A percentile compares a stretch with the other conserved stretches of the same genome.
Evolutionary conservation across 352 stramenopile species (phyloP).

Genomic region (Phytophthora rubi): DNA sequence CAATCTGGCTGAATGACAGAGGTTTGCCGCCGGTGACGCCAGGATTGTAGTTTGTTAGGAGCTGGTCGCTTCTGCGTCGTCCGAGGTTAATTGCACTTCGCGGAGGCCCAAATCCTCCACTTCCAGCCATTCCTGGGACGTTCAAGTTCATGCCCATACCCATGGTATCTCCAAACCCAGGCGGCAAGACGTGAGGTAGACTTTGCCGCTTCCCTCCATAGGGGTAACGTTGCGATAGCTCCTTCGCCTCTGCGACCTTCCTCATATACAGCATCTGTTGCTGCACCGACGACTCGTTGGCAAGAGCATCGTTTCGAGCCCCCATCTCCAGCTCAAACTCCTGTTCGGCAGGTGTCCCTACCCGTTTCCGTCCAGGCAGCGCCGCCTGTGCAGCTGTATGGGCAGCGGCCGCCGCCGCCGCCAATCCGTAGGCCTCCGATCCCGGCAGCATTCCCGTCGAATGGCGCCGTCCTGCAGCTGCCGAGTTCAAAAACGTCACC

Average conservation of each 20-base stretch:
- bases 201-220: constrained; percentile 54
- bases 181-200: constrained; percentile 45
- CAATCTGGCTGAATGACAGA: constrained; percentile 30
- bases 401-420: constrained; percentile 31
- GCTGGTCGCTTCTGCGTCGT: constrained; percentile 44
- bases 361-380: constrained; percentile 20
- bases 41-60: constrained; percentile 27
- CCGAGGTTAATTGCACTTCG: constrained; percentile 17
- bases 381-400: constrained; percentile 21
- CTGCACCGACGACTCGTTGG: constrained; percentile 13
- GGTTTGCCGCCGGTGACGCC: constrained; percentile 14
- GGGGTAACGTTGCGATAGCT: constrained; percentile 26
- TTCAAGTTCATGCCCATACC: constrained; percentile 22
- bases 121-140: constrained; percentile 4
- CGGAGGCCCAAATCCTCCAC: constrained; percentile 14
- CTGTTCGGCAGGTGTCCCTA: constrained; percentile 38
- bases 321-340: constrained; percentile 47
- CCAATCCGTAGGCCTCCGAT: constrained; percentile 38
- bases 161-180: constrained; percentile 27
- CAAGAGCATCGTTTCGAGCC: constrained; percentile 21
- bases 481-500: constrained; percentile 42
- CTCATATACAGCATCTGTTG: constrained; percentile 36
- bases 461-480: constrained; percentile 44
- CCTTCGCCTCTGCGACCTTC: constrained; percentile 37
- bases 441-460: constrained; percentile 56